Base-by-base conservation (phyloP, 345 rosid species). In the Bretschneidera sinensis region DNA sequence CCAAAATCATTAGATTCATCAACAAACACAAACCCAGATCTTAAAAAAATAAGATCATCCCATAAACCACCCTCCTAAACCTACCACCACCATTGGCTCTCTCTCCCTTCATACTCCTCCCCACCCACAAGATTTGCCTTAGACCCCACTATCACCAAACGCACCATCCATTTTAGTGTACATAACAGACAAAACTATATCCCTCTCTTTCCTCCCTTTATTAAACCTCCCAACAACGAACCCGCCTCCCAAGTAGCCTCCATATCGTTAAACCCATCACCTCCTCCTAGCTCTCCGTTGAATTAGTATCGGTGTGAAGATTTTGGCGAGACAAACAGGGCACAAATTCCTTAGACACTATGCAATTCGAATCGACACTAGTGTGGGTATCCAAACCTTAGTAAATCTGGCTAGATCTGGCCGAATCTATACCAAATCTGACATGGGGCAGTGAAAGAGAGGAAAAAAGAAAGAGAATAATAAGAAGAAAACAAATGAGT, bases 181-280 rank as follows among this genome's bases (percentile, higher is more conserved):
- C 10, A 85, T 90, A 6, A 77, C 81, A 9, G 92, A 89, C 34
- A 79, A 62, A 0, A 71, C 57, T 66, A 84, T 63, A 77, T 77
- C 66, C 54, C 83, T 47, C 67, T 57, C 55, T 43, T 76, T 47
- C 59, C 69, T 61, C 28, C 73, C 74, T 5, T 89, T 81, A 45
- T 69, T 71, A 59, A 85, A 85, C 51, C 92, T 79, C 9, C 96
- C 96, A 14, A 88, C 92, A 0, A 90, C 92, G 62, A 88, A 88
- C 6, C 92, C 92, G 5, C 96, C 96, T 1, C 96, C n/a, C 90
- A 0, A 92, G 96, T 1, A 88, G 71, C 66, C 96, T 80, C 96
- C 96, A 88, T 24, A 85, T 82, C 22, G 90, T 85, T 70, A 88
- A 51, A 20, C 92, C 96, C 9, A 82, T 79, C 0, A 82, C 61